These are phyloP conservation scores for Glarea lozoyensis DNA, from an alignment of 495 filamentous ascomycete species.

Conservation along the genomic window DNA sequence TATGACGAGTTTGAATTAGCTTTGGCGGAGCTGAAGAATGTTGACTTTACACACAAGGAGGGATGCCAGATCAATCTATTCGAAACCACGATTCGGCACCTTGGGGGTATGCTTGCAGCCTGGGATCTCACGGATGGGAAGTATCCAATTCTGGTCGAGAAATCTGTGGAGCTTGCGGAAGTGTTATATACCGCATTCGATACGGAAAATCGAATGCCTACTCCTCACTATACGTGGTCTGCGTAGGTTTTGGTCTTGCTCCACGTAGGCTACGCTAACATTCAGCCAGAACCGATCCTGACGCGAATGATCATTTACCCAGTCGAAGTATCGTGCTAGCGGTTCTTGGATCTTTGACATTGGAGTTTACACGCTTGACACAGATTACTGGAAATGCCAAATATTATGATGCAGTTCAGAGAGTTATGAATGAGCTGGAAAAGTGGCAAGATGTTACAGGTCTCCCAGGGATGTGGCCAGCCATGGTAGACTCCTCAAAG, in stretches of 20 bases:
- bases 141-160: slow-evolving; percentile 67
- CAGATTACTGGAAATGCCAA: slow-evolving; percentile 81
- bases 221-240: slow-evolving; percentile 46
- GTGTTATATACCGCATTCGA: slow-evolving; percentile 91
- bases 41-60: slow-evolving; percentile 78
- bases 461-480: slow-evolving; percentile 83
- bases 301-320: slow-evolving; percentile 6
- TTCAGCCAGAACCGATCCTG: slow-evolving; percentile 5
- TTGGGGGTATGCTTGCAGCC: slow-evolving; percentile 76
- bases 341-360: slow-evolving; percentile 40
- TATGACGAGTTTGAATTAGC: slow-evolving; percentile 83
- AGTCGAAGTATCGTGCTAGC: slow-evolving; percentile 9
- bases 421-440: slow-evolving; percentile 82
- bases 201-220: slow-evolving; percentile 91
- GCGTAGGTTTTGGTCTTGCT: slow-evolving; percentile 6
- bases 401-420: slow-evolving; percentile 90
- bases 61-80: slow-evolving; percentile 62
- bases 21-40: slow-evolving; percentile 59
- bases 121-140: slow-evolving; percentile 72
- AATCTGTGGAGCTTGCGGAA: slow-evolving; percentile 81
- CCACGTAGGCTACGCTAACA: not conserved
- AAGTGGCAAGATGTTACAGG: slow-evolving; percentile 60
- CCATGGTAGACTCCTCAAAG: slow-evolving; percentile 18
- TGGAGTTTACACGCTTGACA: slow-evolving; percentile 91
- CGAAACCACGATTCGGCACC: slow-evolving; percentile 80